These are phyloP conservation scores for Setaria italica DNA, from an alignment of 202 grass and related monocot species.

Conservation along the genomic window DNA sequence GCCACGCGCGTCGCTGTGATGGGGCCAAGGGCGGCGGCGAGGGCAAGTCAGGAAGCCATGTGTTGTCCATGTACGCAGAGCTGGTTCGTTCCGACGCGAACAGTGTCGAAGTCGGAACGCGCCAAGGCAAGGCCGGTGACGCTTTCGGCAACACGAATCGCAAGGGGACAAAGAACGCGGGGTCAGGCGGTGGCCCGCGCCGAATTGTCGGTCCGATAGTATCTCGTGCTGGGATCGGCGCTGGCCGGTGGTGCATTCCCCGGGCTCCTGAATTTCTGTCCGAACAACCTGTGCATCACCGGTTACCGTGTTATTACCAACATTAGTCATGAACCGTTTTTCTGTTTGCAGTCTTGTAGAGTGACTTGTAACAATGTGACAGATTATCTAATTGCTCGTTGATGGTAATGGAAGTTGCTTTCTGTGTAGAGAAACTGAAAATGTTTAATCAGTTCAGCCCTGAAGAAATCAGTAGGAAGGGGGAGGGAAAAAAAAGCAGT, in stretches of 20 bases:
- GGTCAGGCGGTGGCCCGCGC: conserved; percentile 8
- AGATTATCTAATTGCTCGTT: background rate
- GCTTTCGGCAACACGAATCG: conserved; percentile 44
- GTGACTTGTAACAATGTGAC: background rate
- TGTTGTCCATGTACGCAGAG: conserved; percentile 9
- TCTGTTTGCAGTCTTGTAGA: too few species aligned
- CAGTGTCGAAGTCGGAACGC: background rate
- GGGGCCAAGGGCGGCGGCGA: conserved; percentile 1
- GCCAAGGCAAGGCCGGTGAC: conserved; percentile 29
- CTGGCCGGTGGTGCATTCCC: background rate
- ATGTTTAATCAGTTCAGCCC: background rate
- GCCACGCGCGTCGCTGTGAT: background rate
- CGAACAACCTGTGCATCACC: background rate
- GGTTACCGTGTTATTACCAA: background rate
- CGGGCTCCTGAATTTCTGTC: background rate
- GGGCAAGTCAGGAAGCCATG: background rate
- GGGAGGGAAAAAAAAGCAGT: too few species aligned
- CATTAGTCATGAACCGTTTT: background rate
- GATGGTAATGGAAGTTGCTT: background rate
- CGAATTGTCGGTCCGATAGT: conserved; percentile 1
- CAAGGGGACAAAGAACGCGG: background rate
- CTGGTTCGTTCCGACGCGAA: background rate
- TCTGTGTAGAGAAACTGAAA: background rate
- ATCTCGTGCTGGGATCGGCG: background rate
- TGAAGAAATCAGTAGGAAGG: background rate